Percentiles rank a stretch among this genome's conserved stretches.
Evolutionary conservation across 139 green algal species (phyloP).

Genomic region (Protoeuglena noctilucae): DNA sequence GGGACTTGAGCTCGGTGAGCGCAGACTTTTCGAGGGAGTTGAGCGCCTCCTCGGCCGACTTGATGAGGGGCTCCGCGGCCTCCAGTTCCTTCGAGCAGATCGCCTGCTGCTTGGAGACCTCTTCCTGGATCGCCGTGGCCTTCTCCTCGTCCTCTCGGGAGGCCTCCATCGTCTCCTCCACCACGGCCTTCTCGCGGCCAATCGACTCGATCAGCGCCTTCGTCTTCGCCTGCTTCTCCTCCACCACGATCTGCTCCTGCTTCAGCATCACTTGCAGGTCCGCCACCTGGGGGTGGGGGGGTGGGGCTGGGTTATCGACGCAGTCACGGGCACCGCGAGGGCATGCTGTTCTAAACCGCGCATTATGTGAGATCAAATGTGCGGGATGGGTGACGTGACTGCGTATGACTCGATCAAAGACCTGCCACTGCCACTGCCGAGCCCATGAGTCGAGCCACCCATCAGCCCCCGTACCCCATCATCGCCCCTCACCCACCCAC

Average conservation of each 20-base stretch:
- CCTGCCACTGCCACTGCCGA: too few relatives aligned
- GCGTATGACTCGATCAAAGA: too few relatives aligned
- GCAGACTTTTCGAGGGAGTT: conserved; percentile 75
- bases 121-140: conserved; percentile 43
- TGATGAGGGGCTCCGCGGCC: conserved; percentile 71
- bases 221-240: conserved; percentile 73
- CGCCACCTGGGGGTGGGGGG: conserved; percentile 60
- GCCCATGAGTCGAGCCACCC: too few relatives aligned
- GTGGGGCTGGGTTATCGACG: too few relatives aligned
- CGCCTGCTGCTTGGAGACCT: conserved; percentile 3
- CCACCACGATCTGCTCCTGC: conserved; percentile 71
- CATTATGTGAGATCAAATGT: too few relatives aligned
- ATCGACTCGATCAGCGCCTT: conserved; percentile 78
- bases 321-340: too few relatives aligned
- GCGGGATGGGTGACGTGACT: too few relatives aligned
- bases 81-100: conserved; percentile 15
- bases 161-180: conserved; percentile 70
- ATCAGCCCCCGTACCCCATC: too few relatives aligned
- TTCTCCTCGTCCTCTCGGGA: conserved; percentile 58
- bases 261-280: conserved; percentile 62
- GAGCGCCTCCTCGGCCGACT: conserved; percentile 64
- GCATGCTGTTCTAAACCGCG: too few relatives aligned
- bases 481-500: too few relatives aligned
- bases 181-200: conserved; percentile 44
- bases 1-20: conserved; percentile 78